phyloP scores from a whole-genome alignment of 2,329 filamentous ascomycete genomes.

The Diaporthe humulicola region DNA sequence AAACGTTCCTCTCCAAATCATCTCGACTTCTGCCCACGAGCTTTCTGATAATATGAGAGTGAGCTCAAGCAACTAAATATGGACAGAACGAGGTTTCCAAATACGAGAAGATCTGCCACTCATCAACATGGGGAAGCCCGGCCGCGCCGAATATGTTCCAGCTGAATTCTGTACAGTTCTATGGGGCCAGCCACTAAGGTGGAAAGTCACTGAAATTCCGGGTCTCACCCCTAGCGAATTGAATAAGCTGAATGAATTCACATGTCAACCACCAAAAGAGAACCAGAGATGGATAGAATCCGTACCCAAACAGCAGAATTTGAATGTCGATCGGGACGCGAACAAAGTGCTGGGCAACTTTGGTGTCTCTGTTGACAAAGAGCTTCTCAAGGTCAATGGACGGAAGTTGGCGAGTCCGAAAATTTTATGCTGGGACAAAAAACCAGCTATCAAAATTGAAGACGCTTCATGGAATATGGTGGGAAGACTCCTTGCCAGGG shows the following conservation, averaged over 20 bases:
- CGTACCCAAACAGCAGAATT: background rate
- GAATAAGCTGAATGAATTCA: conserved; percentile 77
- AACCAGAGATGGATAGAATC: conserved; percentile 75
- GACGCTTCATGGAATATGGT: background rate
- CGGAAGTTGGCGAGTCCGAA: conserved; percentile 67
- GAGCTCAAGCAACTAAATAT: background rate
- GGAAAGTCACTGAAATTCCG: conserved; percentile 52
- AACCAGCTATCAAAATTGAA: no score
- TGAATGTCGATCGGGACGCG: background rate
- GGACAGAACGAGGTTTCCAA: background rate
- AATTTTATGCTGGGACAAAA: background rate
- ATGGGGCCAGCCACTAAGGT: conserved; percentile 71
- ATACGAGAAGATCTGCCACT: conserved; percentile 63
- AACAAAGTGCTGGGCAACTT: conserved; percentile 57
- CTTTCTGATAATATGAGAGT: background rate
- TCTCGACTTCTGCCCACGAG: background rate
- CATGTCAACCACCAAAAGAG: conserved; percentile 73
- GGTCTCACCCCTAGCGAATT: conserved; percentile 73
- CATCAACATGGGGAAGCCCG: conserved; percentile 73
- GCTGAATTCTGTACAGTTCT: conserved; percentile 75
- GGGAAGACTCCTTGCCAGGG: background rate
- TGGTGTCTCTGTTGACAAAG: conserved; percentile 71
- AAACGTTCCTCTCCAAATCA: background rate
- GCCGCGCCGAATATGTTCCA: conserved; percentile 74
- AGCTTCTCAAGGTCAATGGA: conserved; percentile 79